These are phyloP conservation scores for Omphalotus olearius DNA, from an alignment of 1,284 basidiomycete genomes.

Conservation along the genomic window DNA sequence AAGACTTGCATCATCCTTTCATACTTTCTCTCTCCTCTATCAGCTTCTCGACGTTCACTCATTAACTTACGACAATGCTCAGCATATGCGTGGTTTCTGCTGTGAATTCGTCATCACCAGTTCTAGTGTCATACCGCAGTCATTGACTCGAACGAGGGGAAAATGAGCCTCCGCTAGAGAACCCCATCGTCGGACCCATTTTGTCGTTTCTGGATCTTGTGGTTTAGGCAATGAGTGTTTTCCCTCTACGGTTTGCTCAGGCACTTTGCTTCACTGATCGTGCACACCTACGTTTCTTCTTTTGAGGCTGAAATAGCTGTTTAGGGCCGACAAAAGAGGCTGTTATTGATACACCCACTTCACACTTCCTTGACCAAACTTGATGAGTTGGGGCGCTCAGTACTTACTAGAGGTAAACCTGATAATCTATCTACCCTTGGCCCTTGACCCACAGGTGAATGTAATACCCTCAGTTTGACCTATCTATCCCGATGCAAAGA, in stretches of 20 bases:
- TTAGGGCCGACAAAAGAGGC: no score
- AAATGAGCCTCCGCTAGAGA: not conserved
- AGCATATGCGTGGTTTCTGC: conserved; percentile 4
- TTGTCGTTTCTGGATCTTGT: not conserved
- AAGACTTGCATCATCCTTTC: not conserved
- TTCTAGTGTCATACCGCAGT: not conserved
- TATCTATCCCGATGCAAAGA: no score
- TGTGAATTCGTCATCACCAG: not conserved
- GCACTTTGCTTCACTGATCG: not conserved
- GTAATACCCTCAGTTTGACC: no score
- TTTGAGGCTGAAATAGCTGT: no score
- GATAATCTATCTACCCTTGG: no score
- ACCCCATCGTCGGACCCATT: not conserved
- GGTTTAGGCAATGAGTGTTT: not conserved
- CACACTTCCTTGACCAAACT: no score
- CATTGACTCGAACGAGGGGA: not conserved
- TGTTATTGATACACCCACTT: no score
- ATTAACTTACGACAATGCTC: not conserved
- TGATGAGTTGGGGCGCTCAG: no score
- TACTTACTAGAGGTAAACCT: no score
- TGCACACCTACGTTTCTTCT: no score
- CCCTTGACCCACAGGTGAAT: no score
- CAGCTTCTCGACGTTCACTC: not conserved
- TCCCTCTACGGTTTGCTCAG: not conserved
- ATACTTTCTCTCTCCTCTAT: not conserved